Conservation (phyloP, 164 flowering plant species). For the Pachysandra terminalis region DNA sequence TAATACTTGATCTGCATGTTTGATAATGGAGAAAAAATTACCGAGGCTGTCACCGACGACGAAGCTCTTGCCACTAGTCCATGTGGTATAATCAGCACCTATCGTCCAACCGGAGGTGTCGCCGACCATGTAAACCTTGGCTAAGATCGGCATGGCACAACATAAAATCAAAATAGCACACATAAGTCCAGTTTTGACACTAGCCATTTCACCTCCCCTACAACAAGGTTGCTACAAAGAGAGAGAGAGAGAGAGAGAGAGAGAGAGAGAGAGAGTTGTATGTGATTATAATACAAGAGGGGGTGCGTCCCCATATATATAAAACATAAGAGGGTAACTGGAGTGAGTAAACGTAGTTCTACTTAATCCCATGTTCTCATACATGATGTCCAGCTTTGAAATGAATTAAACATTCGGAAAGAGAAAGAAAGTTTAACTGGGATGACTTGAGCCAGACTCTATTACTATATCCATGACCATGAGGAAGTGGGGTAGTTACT, state of each 20-base stretch:
- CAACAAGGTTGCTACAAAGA: not conserved
- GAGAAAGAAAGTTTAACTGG: not conserved
- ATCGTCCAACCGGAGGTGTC: slow-evolving; percentile 39
- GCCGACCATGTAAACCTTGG: slow-evolving; percentile 39
- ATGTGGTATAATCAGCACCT: slow-evolving; percentile 34
- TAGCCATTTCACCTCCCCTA: not conserved
- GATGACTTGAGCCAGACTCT: not conserved
- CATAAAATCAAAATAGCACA: slow-evolving; percentile 13
- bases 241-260: no score
- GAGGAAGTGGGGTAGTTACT: no score
- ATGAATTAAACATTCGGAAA: not conserved
- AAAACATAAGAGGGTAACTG: slow-evolving; percentile 6
- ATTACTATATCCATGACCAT: no score
- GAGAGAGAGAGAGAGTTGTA: slow-evolving; percentile 4
- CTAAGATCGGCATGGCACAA: slow-evolving; percentile 19
- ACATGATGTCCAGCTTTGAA: not conserved
- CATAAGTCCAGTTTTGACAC: slow-evolving; percentile 3
- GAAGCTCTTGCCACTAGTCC: slow-evolving; percentile 45
- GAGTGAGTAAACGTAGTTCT: slow-evolving; percentile 3
- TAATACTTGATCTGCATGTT: not conserved
- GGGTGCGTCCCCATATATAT: not conserved
- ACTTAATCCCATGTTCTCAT: not conserved
- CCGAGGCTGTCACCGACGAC: slow-evolving; percentile 44
- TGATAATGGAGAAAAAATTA: slow-evolving; percentile 5
- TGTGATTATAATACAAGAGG: not conserved